Base-by-base conservation (phyloP, 805 yeast species). In the Candida ponderosae region DNA sequence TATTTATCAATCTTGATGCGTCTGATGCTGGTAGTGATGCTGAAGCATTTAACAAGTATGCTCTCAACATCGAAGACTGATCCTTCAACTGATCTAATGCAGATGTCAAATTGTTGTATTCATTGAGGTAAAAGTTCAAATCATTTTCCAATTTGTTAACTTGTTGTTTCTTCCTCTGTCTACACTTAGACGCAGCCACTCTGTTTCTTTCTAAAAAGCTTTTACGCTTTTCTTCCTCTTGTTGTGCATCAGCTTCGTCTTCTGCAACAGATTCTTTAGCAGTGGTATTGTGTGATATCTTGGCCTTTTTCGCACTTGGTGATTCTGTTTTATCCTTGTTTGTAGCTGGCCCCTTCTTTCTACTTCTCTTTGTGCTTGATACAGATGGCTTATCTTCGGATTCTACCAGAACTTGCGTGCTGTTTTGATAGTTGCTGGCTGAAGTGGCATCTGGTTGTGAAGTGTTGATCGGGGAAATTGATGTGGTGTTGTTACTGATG, bases 151-250 rank as follows among this genome's bases (percentile, higher is more conserved):
- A 81, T 47, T 81, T 82, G 40, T 75, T 79, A 26, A 88, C 74
- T 68, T 82, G 81, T 55, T 85, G 87, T 65, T 93, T 93, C 68
- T 93, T 93, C 40, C 97, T 74, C 60, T 85, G 95, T 41, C 98
- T 75, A 66, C 97, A 93, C 56, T 88, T 89, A 18, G 93, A 78
- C 0, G 98, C 98, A 0, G 98, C 98, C 9, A 93, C 76, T 40
- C 98, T 71, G 59, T 93, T 93, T 44, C 97, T 70, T 56, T 93
- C 98, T 45, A 93, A 60, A 51, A 76, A 90, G 53, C 68, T 80
- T 55, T 70, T 77, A 44, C 89, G 73, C 53, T 84, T 87, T 62
- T 81, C 73, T 60, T 85, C 95, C 65, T 84, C 58, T 1, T 21
- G 30, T 7, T 32, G 19, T 8, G 6, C 20, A 26, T 38, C 40